Evolutionary conservation across 2,329 filamentous ascomycete species (phyloP).

Genomic region (Pochonia chlamydosporia): DNA sequence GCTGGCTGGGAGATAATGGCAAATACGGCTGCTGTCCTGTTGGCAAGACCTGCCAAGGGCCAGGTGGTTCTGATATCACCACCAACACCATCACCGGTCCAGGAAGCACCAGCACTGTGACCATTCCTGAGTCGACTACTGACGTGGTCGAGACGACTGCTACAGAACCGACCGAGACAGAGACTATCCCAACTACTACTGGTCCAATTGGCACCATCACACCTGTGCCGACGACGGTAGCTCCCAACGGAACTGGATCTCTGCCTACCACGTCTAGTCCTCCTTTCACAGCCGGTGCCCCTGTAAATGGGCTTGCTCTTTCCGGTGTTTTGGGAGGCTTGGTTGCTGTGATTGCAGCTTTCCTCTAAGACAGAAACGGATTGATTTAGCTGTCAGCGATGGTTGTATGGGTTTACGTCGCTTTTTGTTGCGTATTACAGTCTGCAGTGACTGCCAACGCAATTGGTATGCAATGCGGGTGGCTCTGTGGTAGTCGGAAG

Average conservation of each 20-base stretch:
- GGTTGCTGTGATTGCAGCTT: conserved; percentile 15
- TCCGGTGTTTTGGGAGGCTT: conserved; percentile 14
- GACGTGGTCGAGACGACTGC: neutral
- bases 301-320: conserved; percentile 7
- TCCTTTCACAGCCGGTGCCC: conserved; percentile 12
- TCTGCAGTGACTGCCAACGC: too few species aligned
- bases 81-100: conserved; percentile 7
- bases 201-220: conserved; percentile 1
- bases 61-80: conserved; percentile 18
- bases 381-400: too few species aligned
- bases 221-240: neutral
- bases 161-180: neutral
- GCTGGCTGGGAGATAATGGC: conserved; percentile 19
- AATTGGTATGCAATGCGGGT: too few species aligned
- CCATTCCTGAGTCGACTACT: neutral
- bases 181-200: neutral
- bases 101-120: conserved; percentile 8
- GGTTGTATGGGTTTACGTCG: too few species aligned
- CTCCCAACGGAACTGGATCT: neutral
- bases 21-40: conserved; percentile 24
- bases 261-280: neutral
- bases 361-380: conserved; percentile 13
- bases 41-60: conserved; percentile 17
- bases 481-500: too few species aligned
- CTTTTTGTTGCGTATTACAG: too few species aligned